Evolutionary conservation across 106 monocot genomes (phyloP).

Genomic region (Ottelia alismoides): DNA sequence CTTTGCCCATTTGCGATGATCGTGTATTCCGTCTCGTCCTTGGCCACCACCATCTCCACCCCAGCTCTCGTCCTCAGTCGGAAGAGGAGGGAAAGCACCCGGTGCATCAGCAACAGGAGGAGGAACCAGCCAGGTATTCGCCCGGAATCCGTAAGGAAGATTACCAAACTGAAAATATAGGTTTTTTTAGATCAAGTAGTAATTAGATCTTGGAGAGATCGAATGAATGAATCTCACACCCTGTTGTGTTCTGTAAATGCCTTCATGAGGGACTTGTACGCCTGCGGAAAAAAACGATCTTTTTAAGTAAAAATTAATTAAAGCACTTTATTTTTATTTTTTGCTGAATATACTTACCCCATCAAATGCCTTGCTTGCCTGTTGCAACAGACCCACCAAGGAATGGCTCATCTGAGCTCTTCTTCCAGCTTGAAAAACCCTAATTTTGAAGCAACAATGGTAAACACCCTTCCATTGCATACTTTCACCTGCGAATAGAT

Average conservation of each 20-base stretch:
- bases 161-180: conserved; percentile 87
- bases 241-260: conserved; percentile 94
- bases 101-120: conserved; percentile 49
- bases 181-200: too few species aligned
- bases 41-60: conserved; percentile 60
- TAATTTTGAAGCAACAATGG: conserved; percentile 46
- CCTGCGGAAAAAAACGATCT: too few species aligned
- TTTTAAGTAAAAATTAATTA: too few species aligned
- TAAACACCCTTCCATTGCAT: conserved; percentile 72
- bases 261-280: conserved; percentile 79
- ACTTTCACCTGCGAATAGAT: conserved; percentile 80
- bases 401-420: conserved; percentile 35
- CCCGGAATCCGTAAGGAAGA: conserved; percentile 88
- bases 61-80: conserved; percentile 79
- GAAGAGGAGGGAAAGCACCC: conserved; percentile 34
- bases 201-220: too few species aligned
- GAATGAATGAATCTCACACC: too few species aligned
- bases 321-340: too few species aligned
- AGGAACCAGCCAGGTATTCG: conserved; percentile 90
- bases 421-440: conserved; percentile 53
- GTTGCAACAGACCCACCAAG: conserved; percentile 77
- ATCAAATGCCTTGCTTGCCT: conserved; percentile 71
- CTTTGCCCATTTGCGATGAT: conserved; percentile 49
- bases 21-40: conserved; percentile 32
- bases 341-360: too few species aligned